Base-by-base conservation (phyloP, 805 yeast genomes). In the Hanseniaspora lachancei region DNA sequence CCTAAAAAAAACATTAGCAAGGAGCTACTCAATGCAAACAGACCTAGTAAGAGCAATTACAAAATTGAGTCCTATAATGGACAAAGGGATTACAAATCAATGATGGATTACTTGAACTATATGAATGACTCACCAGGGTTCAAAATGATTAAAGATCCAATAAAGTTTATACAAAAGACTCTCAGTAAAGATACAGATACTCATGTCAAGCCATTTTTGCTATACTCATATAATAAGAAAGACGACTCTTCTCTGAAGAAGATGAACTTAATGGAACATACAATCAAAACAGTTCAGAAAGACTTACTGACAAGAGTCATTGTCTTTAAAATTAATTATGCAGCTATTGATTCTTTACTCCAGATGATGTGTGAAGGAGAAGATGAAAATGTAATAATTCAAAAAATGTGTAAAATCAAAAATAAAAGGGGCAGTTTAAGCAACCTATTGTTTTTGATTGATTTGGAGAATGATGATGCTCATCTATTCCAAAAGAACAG, bases 61-160 rank as follows among this genome's bases (percentile, higher is more conserved):
- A 77, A 78, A 0, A 70, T 74, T 2, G 91, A 82, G 61, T 62
- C 69, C 0, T 84, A 82, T 64, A 71, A 70, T 50, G 89, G 89
- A 3, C 81, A 77, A 61, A 74, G 95, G 61, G 72, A 74, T 16
- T 68, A 77, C 16, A 75, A 76, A 42, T 72, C 80, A 5, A 73
- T 87, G 59, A 72, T 75, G 2, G 77, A 78, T 16, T 79, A 77
- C 60, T 70, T 79, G 21, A 71, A 77, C 27, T 73, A 81, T 1
- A 73, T 86, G 60, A 71, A 84, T 49, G 83, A 82, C 7, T 46
- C 39, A 9, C 38, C 35, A 46, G 49, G 49, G 6, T 46, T 46
- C n/a, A 46, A 46, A 18, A 6, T 39, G 12, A 27, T 46, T 16
- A 46, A 32, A 6, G n/a, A 46, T 20, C 39, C 39, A 6, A 5